Conservation (phyloP, 179 eudicot species). For the Carnegiea gigantea region DNA sequence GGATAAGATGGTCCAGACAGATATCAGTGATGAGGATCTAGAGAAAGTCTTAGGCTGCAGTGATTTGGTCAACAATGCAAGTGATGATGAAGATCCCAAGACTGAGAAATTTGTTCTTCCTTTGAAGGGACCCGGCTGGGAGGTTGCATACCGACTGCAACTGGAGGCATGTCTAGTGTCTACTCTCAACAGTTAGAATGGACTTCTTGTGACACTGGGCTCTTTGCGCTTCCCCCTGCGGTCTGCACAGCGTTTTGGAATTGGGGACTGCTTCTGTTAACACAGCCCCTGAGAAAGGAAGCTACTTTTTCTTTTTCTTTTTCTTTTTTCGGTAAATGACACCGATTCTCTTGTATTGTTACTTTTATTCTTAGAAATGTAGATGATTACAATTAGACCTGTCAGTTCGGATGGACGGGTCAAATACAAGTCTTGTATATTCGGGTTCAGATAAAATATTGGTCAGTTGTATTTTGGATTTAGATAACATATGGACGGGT, state of each 20-base stretch:
- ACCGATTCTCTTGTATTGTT: too few relatives aligned
- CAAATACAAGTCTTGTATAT: too few relatives aligned
- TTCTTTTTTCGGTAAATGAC: too few relatives aligned
- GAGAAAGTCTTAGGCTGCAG: conserved; percentile 74
- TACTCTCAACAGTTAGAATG: conserved; percentile 43
- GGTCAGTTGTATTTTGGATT: too few relatives aligned
- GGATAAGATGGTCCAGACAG: conserved; percentile 83
- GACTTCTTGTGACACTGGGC: conserved; percentile 5
- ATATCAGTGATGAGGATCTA: conserved; percentile 75
- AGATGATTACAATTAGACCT: too few relatives aligned
- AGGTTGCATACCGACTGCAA: conserved; percentile 69
- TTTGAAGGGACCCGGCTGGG: conserved; percentile 96
- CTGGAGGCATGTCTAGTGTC: conserved; percentile 74
- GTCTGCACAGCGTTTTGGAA: too few relatives aligned
- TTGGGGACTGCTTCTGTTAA: background rate
- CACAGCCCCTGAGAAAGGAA: conserved; percentile 33
- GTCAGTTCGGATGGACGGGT: too few relatives aligned
- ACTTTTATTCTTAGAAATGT: too few relatives aligned
- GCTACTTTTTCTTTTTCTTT: background rate
- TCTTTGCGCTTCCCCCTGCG: background rate
- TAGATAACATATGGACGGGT: too few relatives aligned
- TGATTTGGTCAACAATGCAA: conserved; percentile 46
- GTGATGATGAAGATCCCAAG: conserved; percentile 29
- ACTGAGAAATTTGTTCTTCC: conserved; percentile 45
- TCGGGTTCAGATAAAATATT: too few relatives aligned